phyloP scores from a whole-genome alignment of 2,329 filamentous ascomycete genomes.

The Karstenula rhodostoma region DNA sequence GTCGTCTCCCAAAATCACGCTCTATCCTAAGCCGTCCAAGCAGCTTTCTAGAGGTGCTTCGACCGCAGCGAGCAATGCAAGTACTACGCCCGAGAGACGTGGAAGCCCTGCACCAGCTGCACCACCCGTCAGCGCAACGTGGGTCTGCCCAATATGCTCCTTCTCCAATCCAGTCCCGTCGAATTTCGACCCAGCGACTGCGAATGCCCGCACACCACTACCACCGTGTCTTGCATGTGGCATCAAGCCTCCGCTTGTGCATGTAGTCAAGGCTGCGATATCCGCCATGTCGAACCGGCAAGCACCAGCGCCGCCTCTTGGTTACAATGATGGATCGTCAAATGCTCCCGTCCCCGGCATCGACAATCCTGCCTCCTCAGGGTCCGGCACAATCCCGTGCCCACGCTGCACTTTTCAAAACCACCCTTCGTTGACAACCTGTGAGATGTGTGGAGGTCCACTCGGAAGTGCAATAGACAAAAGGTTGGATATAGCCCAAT shows the following conservation, averaged over 20 bases:
- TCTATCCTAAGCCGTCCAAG: constrained; percentile 82
- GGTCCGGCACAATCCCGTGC: constrained; percentile 58
- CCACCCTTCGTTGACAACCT: constrained; percentile 82
- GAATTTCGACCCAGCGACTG: constrained; percentile 88
- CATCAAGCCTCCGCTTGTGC: constrained; percentile 85
- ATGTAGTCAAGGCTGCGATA: constrained; percentile 87
- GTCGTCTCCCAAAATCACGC: constrained; percentile 90
- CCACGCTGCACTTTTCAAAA: constrained; percentile 94
- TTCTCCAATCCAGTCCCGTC: constrained; percentile 92
- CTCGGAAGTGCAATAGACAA: constrained; percentile 64
- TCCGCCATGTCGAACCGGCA: constrained; percentile 71
- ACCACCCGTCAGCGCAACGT: constrained; percentile 73
- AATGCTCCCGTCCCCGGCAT: constrained; percentile 14
- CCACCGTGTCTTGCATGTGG: constrained; percentile 92
- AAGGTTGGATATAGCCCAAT: constrained; percentile 51
- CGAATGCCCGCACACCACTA: constrained; percentile 79
- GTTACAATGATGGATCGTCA: constrained; percentile 44
- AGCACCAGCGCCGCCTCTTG: constrained; percentile 35
- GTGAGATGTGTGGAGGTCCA: constrained; percentile 89
- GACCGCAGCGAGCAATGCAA: constrained; percentile 51
- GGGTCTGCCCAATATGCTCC: constrained; percentile 95
- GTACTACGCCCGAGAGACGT: constrained; percentile 44
- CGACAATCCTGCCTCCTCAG: constrained; percentile 14
- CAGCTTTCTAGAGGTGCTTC: constrained; percentile 64
- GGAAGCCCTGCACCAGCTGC: constrained; percentile 55